These are phyloP conservation scores for Salix udensis DNA, from an alignment of 345 rosid genomes.

Conservation along the genomic window DNA sequence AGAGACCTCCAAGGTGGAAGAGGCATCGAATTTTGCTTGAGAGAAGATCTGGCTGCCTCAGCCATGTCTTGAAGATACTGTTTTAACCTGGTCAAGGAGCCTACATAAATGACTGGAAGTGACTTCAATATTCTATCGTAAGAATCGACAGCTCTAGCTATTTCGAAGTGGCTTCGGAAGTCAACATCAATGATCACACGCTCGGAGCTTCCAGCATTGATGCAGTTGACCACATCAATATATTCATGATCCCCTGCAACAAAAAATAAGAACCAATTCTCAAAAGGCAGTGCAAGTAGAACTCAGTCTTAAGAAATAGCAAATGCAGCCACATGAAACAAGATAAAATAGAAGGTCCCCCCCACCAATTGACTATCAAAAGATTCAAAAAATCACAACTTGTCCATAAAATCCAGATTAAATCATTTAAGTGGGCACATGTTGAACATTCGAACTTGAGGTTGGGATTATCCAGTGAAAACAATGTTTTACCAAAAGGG, in stretches of 20 bases:
- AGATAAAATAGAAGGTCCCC: neutral
- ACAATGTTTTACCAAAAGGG: neutral
- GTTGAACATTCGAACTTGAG: neutral
- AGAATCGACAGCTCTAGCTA: slow-evolving; percentile 86
- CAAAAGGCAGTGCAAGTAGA: neutral
- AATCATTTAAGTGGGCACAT: neutral
- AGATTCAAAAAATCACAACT: neutral
- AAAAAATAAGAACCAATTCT: neutral
- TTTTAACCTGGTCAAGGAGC: slow-evolving; percentile 54
- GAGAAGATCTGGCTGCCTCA: slow-evolving; percentile 73
- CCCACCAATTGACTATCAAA: neutral
- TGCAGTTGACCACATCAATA: slow-evolving; percentile 58
- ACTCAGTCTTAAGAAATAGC: neutral
- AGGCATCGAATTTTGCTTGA: slow-evolving; percentile 92
- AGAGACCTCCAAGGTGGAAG: slow-evolving; percentile 97
- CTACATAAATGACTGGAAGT: slow-evolving; percentile 76
- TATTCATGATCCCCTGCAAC: slow-evolving; percentile 85
- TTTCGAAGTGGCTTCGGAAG: slow-evolving; percentile 87
- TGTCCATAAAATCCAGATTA: neutral
- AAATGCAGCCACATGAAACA: neutral
- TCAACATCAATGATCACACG: slow-evolving; percentile 81
- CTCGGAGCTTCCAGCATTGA: slow-evolving; percentile 44
- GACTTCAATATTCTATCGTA: slow-evolving; percentile 67
- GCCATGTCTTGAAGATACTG: slow-evolving; percentile 85
- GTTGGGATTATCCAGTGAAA: neutral